Conservation (phyloP, 1,139 yeast genomes). For the Pichia sp. region DNA sequence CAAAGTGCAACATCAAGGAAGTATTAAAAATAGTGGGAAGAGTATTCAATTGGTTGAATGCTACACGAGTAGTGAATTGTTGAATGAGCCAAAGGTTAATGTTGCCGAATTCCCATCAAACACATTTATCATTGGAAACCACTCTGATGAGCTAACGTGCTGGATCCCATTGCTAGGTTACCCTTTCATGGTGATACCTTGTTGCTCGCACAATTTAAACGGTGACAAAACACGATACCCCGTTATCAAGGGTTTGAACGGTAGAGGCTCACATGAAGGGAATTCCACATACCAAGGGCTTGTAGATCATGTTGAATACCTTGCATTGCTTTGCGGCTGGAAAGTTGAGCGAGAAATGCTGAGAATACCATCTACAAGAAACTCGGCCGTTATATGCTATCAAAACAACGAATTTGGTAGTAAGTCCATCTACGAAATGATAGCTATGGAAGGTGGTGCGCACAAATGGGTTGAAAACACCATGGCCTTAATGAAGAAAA, state of each 20-base stretch:
- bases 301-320: constrained; percentile 76
- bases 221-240: constrained; percentile 71
- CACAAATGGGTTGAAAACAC: constrained; percentile 86
- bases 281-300: constrained; percentile 72
- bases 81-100: constrained; percentile 57
- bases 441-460: constrained; percentile 80
- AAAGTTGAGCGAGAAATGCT: constrained; percentile 77
- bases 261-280: constrained; percentile 26
- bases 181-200: constrained; percentile 90
- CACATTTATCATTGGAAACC: constrained; percentile 88
- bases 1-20: constrained; percentile 23
- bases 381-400: constrained; percentile 81
- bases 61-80: constrained; percentile 46
- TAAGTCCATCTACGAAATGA: constrained; percentile 50
- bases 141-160: constrained; percentile 90
- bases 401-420: constrained; percentile 33
- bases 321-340: constrained; percentile 77
- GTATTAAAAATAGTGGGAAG: constrained; percentile 14
- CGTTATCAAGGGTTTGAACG: constrained; percentile 31
- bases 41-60: constrained; percentile 39
- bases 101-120: constrained; percentile 62
- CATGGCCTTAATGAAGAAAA: constrained; percentile 56
- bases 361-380: constrained; percentile 91
- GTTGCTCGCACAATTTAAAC: constrained; percentile 84
- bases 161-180: constrained; percentile 88